Percentiles rank a stretch among this genome's conserved stretches.
Conservation (phyloP, 345 rosid genomes). For the Chamaenerion angustifolium region DNA sequence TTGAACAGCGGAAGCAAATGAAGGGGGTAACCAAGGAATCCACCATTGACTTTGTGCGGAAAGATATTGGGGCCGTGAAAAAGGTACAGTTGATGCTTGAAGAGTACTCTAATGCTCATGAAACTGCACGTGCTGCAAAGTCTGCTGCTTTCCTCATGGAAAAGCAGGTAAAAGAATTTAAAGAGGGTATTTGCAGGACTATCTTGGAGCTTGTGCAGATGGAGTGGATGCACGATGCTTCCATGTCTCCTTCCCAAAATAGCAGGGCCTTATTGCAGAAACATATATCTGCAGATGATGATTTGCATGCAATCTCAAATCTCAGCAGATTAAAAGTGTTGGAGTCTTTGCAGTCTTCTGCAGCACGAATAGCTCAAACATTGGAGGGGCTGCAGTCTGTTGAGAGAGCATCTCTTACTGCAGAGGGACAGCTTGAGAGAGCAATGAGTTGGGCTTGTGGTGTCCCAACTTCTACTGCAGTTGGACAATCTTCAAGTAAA, state of each 20-base stretch:
- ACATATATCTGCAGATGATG: conserved; percentile 37
- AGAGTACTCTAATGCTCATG: conserved; percentile 76
- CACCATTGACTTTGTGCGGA: conserved; percentile 25
- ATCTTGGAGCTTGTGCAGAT: conserved; percentile 66
- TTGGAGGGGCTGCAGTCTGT: conserved; percentile 64
- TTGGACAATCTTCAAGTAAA: conserved; percentile 48
- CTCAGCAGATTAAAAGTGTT: conserved; percentile 54
- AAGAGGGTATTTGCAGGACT: conserved; percentile 52
- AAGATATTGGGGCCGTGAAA: conserved; percentile 31
- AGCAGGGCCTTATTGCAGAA: conserved; percentile 44
- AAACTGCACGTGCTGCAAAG: conserved; percentile 71
- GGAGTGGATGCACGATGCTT: conserved; percentile 78
- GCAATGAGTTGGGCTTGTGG: conserved; percentile 99
- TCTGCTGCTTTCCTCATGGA: conserved; percentile 62
- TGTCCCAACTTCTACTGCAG: conserved; percentile 42
- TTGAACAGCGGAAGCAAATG: conserved; percentile 33
- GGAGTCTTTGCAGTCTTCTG: conserved; percentile 47
- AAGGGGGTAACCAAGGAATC: conserved; percentile 29
- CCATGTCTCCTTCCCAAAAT: conserved; percentile 46
- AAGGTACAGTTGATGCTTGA: conserved; percentile 63
- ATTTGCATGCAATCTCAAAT: conserved; percentile 38
- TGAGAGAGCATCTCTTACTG: conserved; percentile 50
- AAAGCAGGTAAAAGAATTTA: conserved; percentile 57
- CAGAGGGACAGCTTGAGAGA: conserved; percentile 88
- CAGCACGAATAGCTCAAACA: conserved; percentile 45